Evolutionary conservation across 345 rosid species (phyloP), one percentile per base, ranked within the genome.

Genomic region (Bruguiera parviflora): DNA sequence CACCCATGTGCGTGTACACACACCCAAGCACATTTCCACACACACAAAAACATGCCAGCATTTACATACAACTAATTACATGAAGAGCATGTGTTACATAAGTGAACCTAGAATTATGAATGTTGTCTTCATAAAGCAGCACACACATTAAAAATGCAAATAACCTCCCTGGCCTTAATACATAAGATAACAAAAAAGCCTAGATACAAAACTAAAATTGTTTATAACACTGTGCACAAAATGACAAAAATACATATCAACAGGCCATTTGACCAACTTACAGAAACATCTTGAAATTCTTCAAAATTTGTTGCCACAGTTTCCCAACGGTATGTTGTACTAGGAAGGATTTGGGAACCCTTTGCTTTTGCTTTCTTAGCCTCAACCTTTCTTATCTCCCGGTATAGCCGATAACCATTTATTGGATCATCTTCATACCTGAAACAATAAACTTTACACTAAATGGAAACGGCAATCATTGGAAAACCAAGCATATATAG

Each of bases 371-470:
- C 88, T 83, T 85, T 89, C 83, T 83, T 83, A 73, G 82, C 80
- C 82, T 90, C 99, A 64, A 80, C 81, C 86, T 87, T 92, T 72
- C 95, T 90, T 73, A 84, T 90, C 81, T 96, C 99, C 60, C 99
- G 88, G 79, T 92, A 92, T 57, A 96, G 81, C 47, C 99, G 91
- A 83, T 92, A 93, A 62, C 99, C 98, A 81, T 89, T 75, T 16
- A 90, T 77, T 67, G 94, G 88, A 78, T 92, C 99, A 77, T 89
- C 97, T 82, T 96, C 99, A 76, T 96, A 92, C 99, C 98, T 96
- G 49, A 43, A 71, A 59, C 62, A 24, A 56, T n/a, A 32, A 28
- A 55, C 21, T 18, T 28, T 27, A 52, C 24, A n/a, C 13, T 16
- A 46, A 53, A 24, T 27, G 3, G 29, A 56, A 56, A 24, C 24